Percentiles rank a stretch among this genome's conserved stretches.
Evolutionary conservation across 108 stramenopile genomes (phyloP).

Genomic region (Cylindrotheca fusiformis): DNA sequence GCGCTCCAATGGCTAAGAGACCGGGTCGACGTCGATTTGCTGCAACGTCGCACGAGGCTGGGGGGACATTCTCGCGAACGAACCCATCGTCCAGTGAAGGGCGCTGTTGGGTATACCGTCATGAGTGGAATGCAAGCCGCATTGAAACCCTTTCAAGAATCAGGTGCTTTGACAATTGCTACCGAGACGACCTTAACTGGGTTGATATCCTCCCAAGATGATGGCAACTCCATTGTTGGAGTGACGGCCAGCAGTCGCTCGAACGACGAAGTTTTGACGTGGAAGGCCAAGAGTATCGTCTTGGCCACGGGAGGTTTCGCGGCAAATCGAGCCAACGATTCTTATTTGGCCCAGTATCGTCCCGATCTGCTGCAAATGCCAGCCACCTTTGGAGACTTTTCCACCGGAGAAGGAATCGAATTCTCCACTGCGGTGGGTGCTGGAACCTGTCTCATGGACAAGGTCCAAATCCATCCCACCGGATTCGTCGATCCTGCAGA

Average conservation of each 20-base stretch:
- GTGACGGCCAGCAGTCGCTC: conserved; percentile 26
- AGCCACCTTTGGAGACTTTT: conserved; percentile 76
- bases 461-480: conserved; percentile 94
- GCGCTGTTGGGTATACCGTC: conserved; percentile 75
- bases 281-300: conserved; percentile 51
- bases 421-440: conserved; percentile 55
- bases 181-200: conserved; percentile 42
- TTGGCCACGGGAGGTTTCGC: conserved; percentile 88
- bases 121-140: conserved; percentile 69
- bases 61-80: conserved; percentile 73
- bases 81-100: conserved; percentile 70
- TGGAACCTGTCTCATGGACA: conserved; percentile 82
- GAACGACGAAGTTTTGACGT: neutral
- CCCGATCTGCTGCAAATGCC: conserved; percentile 73
- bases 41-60: conserved; percentile 46
- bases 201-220: conserved; percentile 39
- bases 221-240: conserved; percentile 17
- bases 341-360: conserved; percentile 55
- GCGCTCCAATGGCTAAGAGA: conserved; percentile 73
- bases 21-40: conserved; percentile 63
- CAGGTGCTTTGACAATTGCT: conserved; percentile 29
- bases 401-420: conserved; percentile 74
- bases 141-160: conserved; percentile 45
- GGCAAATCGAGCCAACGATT: conserved; percentile 48
- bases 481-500: conserved; percentile 89